Evolutionary conservation across 345 rosid genomes (phyloP).

Genomic region (Rhodamnia argentea): DNA sequence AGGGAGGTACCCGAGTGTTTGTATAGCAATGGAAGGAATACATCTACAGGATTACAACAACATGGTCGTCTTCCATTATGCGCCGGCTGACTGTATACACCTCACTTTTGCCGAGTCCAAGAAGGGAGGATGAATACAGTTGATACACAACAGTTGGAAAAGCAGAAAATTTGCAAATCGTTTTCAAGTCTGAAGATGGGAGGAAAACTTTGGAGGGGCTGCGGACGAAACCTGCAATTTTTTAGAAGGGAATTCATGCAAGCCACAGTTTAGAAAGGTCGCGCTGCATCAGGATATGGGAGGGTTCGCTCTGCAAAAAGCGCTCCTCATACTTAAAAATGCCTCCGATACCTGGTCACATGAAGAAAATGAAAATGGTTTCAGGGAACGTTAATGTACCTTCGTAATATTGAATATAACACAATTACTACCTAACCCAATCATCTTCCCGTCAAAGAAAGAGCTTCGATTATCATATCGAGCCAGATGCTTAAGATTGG

Average conservation of each 20-base stretch:
- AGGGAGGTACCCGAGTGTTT: neutral
- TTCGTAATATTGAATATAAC: neutral
- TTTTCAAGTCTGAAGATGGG: neutral
- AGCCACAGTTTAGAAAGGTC: neutral
- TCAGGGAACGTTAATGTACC: neutral
- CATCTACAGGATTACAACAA: neutral
- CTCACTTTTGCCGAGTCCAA: neutral
- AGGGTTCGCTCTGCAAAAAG: neutral
- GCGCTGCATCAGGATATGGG: neutral
- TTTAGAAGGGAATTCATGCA: neutral
- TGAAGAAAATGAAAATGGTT: neutral
- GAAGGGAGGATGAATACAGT: neutral
- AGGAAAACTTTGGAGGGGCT: neutral
- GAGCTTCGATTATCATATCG: neutral
- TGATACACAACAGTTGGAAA: neutral
- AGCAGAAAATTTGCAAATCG: neutral
- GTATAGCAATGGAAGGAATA: neutral
- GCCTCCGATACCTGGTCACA: neutral
- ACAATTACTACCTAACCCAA: neutral
- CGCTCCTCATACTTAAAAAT: neutral
- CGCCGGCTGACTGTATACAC: neutral
- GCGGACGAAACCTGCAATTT: neutral
- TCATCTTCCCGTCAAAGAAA: neutral
- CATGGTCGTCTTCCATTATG: neutral
- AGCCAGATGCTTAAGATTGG: neutral